phyloP scores from a whole-genome alignment of 305 asterid species.

The Fraxinus sp. region DNA sequence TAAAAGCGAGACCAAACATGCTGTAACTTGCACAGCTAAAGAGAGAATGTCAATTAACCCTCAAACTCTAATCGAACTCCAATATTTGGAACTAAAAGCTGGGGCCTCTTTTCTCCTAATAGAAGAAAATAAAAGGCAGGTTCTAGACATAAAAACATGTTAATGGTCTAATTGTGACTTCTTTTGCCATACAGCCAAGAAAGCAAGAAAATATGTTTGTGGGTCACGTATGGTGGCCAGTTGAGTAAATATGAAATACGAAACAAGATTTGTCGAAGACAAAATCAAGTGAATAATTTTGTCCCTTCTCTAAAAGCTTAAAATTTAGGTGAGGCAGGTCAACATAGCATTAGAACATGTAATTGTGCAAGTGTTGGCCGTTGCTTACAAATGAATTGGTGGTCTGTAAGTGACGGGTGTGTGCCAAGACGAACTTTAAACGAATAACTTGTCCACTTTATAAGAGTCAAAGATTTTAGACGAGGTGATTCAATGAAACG shows the following conservation, averaged over 20 bases:
- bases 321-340: not conserved
- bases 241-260: not conserved
- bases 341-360: not conserved
- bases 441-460: not conserved
- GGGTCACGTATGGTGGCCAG: not conserved
- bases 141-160: not conserved
- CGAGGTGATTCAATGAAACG: not conserved
- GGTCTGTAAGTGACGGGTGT: not conserved
- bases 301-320: not conserved
- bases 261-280: not conserved
- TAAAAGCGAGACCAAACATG: not conserved
- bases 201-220: not conserved
- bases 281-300: not conserved
- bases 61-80: not conserved
- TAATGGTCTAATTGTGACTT: not conserved
- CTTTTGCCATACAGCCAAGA: not conserved
- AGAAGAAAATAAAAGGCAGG: not conserved
- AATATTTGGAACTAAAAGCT: not conserved
- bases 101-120: not conserved
- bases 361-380: not conserved
- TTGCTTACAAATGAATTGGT: not conserved
- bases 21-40: not conserved
- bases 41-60: not conserved
- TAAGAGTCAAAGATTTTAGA: not conserved
- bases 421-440: not conserved